Evolutionary conservation across 2,329 filamentous ascomycete genomes (phyloP).

Genomic region (Aureobasidium lini): DNA sequence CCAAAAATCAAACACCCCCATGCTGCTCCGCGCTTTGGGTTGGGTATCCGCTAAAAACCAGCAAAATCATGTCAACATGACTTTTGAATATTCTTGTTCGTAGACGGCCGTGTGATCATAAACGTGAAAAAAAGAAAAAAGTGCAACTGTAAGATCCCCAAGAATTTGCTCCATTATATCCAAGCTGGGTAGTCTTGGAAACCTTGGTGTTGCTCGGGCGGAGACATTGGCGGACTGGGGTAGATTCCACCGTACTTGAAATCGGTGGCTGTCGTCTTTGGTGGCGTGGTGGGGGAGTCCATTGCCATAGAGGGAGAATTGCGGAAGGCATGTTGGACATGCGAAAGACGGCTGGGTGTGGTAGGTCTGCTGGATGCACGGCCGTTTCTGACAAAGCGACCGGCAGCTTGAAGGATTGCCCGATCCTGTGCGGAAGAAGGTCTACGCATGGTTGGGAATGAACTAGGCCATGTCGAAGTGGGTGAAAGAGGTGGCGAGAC

Average conservation of each 20-base stretch:
- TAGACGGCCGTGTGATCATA: slow-evolving; percentile 5
- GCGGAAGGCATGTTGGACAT: slow-evolving; percentile 7
- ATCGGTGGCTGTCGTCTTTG: slow-evolving; percentile 14
- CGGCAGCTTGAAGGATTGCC: slow-evolving; percentile 21
- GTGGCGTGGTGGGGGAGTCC: background rate
- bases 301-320: background rate
- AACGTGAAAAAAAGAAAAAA: background rate
- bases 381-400: slow-evolving; percentile 20
- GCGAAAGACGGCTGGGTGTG: slow-evolving; percentile 14
- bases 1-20: slow-evolving; percentile 1
- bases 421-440: slow-evolving; percentile 21
- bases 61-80: slow-evolving; percentile 7
- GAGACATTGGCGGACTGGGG: slow-evolving; percentile 9
- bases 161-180: slow-evolving; percentile 3
- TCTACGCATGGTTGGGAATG: slow-evolving; percentile 19
- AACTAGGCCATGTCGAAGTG: slow-evolving; percentile 19
- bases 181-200: slow-evolving; percentile 12
- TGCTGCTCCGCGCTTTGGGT: slow-evolving; percentile 3
- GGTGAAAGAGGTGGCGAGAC: slow-evolving; percentile 28
- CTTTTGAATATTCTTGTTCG: slow-evolving; percentile 6
- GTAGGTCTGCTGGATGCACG: slow-evolving; percentile 3
- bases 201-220: slow-evolving; percentile 10
- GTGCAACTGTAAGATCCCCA: background rate
- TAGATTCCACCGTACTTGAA: background rate
- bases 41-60: slow-evolving; percentile 13